Conservation (phyloP, 345 rosid genomes). For the Eucalyptus pumila region DNA sequence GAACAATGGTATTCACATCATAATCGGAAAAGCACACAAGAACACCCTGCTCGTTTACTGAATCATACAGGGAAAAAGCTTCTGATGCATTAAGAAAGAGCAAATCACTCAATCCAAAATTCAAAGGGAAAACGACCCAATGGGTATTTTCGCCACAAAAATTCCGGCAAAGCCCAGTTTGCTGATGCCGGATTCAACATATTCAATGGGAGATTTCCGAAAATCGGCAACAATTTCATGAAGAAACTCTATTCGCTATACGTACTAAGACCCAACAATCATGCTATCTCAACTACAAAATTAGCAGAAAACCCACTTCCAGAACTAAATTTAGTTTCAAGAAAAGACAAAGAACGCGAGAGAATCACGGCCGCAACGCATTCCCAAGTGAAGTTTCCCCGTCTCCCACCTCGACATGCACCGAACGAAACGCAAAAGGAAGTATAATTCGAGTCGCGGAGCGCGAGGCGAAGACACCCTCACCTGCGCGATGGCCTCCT, state of each 20-base stretch:
- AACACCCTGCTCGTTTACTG: neutral
- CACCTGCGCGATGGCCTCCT: slow-evolving; percentile 78
- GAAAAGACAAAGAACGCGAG: neutral
- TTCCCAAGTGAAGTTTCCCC: neutral
- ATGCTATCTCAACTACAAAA: neutral
- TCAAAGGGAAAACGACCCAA: neutral
- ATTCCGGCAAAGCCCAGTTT: neutral
- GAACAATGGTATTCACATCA: neutral
- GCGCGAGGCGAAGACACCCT: neutral
- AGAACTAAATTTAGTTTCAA: neutral
- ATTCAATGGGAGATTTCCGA: neutral
- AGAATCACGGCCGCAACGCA: neutral
- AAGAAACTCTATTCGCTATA: neutral
- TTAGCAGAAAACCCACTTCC: neutral
- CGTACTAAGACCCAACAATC: neutral
- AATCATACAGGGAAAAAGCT: neutral
- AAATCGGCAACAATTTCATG: neutral
- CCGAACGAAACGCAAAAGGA: neutral
- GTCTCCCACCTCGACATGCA: neutral
- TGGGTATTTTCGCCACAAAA: neutral
- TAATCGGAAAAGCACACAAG: neutral
- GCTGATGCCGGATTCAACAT: neutral
- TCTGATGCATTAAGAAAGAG: neutral
- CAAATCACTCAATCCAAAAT: neutral
- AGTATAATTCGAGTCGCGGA: neutral